Conservation (phyloP, 768 basidiomycete species). For the Vararia minispora region DNA sequence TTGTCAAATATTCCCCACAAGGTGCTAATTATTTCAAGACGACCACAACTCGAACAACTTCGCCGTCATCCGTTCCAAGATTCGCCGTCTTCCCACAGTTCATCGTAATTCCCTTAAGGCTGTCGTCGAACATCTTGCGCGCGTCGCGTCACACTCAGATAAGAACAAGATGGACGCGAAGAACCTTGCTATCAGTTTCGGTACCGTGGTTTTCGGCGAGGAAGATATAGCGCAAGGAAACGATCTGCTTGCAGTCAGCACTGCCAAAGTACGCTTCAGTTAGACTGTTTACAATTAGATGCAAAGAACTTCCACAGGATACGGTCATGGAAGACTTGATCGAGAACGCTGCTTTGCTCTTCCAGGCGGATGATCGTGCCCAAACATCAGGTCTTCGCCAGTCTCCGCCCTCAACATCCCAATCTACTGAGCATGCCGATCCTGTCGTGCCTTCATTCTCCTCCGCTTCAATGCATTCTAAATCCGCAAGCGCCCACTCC, state of each 20-base stretch:
- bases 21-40: constrained; percentile 28
- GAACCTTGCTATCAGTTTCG: constrained; percentile 88
- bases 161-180: constrained; percentile 92
- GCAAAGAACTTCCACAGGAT: constrained; percentile 36
- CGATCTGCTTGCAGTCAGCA: constrained; percentile 67
- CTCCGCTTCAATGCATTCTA: too few species aligned
- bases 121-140: constrained; percentile 71
- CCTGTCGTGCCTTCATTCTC: too few species aligned
- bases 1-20: neutral
- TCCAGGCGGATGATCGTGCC: too few species aligned
- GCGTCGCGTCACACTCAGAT: constrained; percentile 51
- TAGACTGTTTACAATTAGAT: too few species aligned
- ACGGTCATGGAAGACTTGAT: constrained; percentile 83
- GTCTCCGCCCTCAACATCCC: too few species aligned
- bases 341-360: constrained; percentile 34
- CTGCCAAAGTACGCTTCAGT: constrained; percentile 50
- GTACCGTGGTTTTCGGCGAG: constrained; percentile 82
- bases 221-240: constrained; percentile 81
- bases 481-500: too few species aligned
- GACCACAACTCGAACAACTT: constrained; percentile 65
- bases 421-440: too few species aligned
- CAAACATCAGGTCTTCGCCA: too few species aligned
- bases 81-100: constrained; percentile 70
- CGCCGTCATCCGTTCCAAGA: constrained; percentile 72
- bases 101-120: constrained; percentile 80